Evolutionary conservation across 2,329 filamentous ascomycete genomes (phyloP).

Genomic region (Helotiales sp.): DNA sequence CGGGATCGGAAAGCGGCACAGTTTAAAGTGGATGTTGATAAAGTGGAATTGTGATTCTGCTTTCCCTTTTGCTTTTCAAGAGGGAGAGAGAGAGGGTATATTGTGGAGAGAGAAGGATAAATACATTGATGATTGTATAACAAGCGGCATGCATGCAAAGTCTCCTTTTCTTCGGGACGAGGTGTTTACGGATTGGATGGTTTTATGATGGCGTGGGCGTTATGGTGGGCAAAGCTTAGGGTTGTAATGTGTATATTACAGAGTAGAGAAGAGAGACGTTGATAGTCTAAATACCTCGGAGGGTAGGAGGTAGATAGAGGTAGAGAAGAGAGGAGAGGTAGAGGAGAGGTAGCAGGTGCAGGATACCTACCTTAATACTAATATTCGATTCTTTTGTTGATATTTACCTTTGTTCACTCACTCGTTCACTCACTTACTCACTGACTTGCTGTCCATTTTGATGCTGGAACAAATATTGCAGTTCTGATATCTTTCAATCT

Average conservation of each 20-base stretch:
- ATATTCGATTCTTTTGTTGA: conserved; percentile 11
- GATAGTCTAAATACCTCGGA: too few relatives aligned
- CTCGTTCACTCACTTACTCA: background rate
- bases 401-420: background rate
- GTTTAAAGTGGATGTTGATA: conserved; percentile 30
- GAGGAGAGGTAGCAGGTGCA: too few relatives aligned
- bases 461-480: too few relatives aligned
- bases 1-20: conserved; percentile 32
- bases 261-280: background rate
- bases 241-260: conserved; percentile 6
- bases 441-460: too few relatives aligned
- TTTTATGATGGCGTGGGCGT: background rate
- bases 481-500: too few relatives aligned
- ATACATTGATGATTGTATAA: conserved; percentile 3
- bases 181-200: conserved; percentile 22
- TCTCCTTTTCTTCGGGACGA: conserved; percentile 5
- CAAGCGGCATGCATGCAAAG: background rate
- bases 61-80: background rate
- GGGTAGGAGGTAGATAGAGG: too few relatives aligned
- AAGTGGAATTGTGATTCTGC: conserved; percentile 18
- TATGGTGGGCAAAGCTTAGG: background rate
- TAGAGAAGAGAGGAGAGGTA: too few relatives aligned
- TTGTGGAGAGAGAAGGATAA: background rate
- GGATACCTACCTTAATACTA: conserved; percentile 26
- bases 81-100: background rate